Evolutionary conservation across 495 filamentous ascomycete genomes (phyloP).

Genomic region (Neurospora cerealis): DNA sequence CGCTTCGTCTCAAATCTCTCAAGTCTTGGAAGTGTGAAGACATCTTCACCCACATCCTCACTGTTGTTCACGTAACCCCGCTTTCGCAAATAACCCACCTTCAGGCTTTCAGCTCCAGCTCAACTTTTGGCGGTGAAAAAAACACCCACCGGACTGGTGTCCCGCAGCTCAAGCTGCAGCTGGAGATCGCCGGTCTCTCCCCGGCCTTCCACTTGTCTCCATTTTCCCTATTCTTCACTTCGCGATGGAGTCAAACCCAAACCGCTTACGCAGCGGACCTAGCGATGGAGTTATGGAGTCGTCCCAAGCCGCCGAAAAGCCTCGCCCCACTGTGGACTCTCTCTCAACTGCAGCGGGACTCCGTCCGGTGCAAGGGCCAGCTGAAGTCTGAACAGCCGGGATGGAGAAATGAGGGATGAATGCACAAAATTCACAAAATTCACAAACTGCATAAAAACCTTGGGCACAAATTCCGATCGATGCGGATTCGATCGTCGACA

Average conservation of each 20-base stretch:
- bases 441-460: no score
- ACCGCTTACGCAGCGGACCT: background rate
- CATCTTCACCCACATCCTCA: background rate
- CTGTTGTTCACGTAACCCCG: background rate
- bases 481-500: background rate
- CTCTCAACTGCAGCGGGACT: background rate
- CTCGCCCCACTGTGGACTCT: background rate
- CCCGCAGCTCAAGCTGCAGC: background rate
- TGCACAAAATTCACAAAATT: background rate
- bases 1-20: background rate
- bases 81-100: background rate
- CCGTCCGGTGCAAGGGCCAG: background rate
- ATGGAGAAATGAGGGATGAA: background rate
- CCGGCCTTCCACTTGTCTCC: background rate
- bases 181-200: background rate
- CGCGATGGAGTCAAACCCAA: background rate
- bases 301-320: background rate
- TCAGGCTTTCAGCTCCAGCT: background rate
- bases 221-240: background rate
- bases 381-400: no score
- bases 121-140: background rate
- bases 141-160: background rate
- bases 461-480: no score
- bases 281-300: background rate
- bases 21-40: background rate